These are phyloP conservation scores for Populus ilicifolia DNA, from an alignment of 345 rosid species.

Conservation along the genomic window DNA sequence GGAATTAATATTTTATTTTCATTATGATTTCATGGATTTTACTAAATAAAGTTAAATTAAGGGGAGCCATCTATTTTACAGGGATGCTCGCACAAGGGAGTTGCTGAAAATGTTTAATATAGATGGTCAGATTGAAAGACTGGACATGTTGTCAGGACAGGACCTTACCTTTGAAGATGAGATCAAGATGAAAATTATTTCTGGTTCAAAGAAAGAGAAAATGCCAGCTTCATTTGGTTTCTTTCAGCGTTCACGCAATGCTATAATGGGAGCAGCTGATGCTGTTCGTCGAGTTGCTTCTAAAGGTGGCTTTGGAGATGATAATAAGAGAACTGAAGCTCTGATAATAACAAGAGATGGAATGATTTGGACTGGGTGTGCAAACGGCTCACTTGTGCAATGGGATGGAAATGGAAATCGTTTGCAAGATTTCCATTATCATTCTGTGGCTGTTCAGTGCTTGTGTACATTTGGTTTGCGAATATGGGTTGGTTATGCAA, in stretches of 20 bases:
- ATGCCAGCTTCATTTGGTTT: constrained; percentile 56
- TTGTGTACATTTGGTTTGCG: constrained; percentile 72
- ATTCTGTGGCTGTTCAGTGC: constrained; percentile 68
- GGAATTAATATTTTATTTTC: background rate
- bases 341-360: constrained; percentile 70
- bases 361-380: constrained; percentile 86
- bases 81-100: constrained; percentile 93
- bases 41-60: background rate
- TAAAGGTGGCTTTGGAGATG: constrained; percentile 79
- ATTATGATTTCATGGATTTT: background rate
- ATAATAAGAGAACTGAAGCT: constrained; percentile 79
- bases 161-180: constrained; percentile 53
- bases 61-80: constrained; percentile 29
- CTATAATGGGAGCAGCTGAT: constrained; percentile 98
- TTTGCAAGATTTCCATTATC: constrained; percentile 56
- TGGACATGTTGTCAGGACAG: constrained; percentile 41
- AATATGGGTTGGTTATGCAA: constrained; percentile 79
- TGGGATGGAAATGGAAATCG: constrained; percentile 94
- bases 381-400: constrained; percentile 75
- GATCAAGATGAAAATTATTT: constrained; percentile 60
- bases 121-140: constrained; percentile 85
- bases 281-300: constrained; percentile 93
- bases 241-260: constrained; percentile 96
- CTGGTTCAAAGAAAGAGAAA: constrained; percentile 78
- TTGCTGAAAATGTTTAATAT: constrained; percentile 79